Evolutionary conservation across 2,329 filamentous ascomycete genomes (phyloP), one percentile per base, ranked within the genome.

Genomic region (Aspergillus alliaceus): DNA sequence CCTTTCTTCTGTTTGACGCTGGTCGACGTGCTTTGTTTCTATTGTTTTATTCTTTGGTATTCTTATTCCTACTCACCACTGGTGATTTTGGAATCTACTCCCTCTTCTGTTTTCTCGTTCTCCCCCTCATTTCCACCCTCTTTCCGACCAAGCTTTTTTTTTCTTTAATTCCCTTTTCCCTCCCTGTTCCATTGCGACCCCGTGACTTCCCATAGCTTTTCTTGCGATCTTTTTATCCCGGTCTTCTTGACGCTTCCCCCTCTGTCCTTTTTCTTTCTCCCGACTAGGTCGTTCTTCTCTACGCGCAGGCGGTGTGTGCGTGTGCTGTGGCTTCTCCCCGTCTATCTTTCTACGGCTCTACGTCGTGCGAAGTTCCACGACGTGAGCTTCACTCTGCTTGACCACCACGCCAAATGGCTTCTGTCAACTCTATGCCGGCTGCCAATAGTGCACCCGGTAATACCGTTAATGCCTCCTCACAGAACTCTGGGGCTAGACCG

Each of bases 371-470:
- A 67, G 65, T 70, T 66, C 66, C 64, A 71, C 71, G 67, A 69
- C 69, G 63, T 64, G 64, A 72, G 70, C 66, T 67, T 64, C 64
- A 57, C 52, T 65, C 63, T n/a, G n/a, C 24, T 44, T 66, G 60
- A 65, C 24, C 27, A 44, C 61, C 56, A 12, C 68, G 64, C 68
- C 66, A 68, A 65, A 78, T 78, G 75, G 71, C 75, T 69, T 77
- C 75, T 54, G 60, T 73, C 62, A 76, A 74, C 61, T 70, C 74
- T 44, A 56, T 68, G 54, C 62, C 73, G 51, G 68, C 70, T 61
- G 69, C 69, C 50, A 76, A 70, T 62, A 72, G 65, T 61, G 66
- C 73, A 49, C 66, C 74, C 60, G 69, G 70, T 69, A 77, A 75
- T 70, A 62, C 66, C 25, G 55, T 64, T 47, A 69, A 73, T 56